Base-by-base conservation (phyloP, 139 green algal genomes). In the Closterium sp. region DNA sequence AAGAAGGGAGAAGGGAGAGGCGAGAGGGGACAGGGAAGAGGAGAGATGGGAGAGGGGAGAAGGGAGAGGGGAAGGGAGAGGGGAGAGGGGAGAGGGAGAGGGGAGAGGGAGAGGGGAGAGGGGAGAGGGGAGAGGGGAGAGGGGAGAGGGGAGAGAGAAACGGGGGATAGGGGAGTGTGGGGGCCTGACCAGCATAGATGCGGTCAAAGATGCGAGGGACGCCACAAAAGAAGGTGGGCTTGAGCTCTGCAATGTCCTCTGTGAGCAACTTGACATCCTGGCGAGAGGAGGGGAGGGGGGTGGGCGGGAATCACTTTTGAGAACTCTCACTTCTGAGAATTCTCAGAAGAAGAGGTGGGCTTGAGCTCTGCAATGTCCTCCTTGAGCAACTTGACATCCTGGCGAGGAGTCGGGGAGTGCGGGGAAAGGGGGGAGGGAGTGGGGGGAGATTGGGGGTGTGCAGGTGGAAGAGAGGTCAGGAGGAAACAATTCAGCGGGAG, bases 141-240 rank as follows among this genome's bases (percentile, higher is more conserved):
- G 24, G 9, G 79, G 79, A 31, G 11, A 9, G 27, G 79, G 4
- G 22, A 27, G 79, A 9, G 79, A 10, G 79, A 9, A n/a, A 9
- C 4, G 79, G 79, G 79, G 79, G 11, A 6, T 5, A 86, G 79
- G 6, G 79, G 70, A 85, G 70, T n/a, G n/a, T n/a, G 9, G 27
- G 27, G 7, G 91, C 21, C 86, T 92, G 29, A 85, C 96, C 95
- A 5, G 92, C 88, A 95, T 99, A 98, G 95, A 99, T 99, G 93
- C 97, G 96, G 94, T 99, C 98, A 94, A 98, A 99, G 19, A 99
- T 97, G 73, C 98, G 96, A 0, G 98, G 98, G 93, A 99, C 98
- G 30, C 98, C 98, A 86, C 96, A 93, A 94, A 99, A 99, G 2
- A 99, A 86, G 34, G 97, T 98, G 31, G 98, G 98, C 92, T 97